A percentile compares a stretch with the other conserved stretches of the same genome.
Evolutionary conservation across 352 stramenopile genomes (phyloP).

Genomic region (Phytophthora capsici): DNA sequence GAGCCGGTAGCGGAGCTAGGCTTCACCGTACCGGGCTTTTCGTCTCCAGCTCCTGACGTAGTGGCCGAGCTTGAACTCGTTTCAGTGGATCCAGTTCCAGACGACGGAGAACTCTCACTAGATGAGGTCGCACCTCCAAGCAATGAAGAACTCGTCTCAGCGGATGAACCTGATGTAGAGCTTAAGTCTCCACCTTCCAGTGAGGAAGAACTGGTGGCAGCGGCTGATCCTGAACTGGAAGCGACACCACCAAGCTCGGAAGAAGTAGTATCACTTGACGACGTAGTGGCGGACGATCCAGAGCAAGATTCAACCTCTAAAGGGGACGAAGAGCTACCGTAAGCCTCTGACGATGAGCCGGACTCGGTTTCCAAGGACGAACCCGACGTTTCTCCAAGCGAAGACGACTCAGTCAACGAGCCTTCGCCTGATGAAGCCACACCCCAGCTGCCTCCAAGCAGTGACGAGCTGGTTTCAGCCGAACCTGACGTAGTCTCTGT

Average conservation of each 20-base stretch:
- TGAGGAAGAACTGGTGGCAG: not conserved
- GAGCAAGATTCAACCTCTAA: conserved; percentile 14
- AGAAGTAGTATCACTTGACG: conserved; percentile 3
- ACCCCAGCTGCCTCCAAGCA: conserved; percentile 10
- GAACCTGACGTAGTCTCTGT: conserved; percentile 12
- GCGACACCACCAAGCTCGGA: conserved; percentile 8
- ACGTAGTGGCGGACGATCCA: conserved; percentile 8
- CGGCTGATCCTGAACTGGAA: conserved; percentile 2
- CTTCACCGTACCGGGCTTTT: conserved; percentile 36
- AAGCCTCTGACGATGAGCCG: conserved; percentile 5
- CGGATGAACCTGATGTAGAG: conserved; percentile 3
- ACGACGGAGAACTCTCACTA: conserved; percentile 8
- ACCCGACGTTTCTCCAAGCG: not conserved
- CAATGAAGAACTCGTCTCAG: not conserved
- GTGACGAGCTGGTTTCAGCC: conserved; percentile 11
- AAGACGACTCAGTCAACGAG: conserved; percentile 14
- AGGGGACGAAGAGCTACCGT: not conserved
- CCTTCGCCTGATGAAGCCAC: conserved; percentile 11
- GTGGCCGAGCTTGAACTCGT: conserved; percentile 15
- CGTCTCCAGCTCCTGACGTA: conserved; percentile 6
- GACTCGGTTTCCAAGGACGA: not conserved
- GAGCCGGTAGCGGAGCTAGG: conserved; percentile 41
- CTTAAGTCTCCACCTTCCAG: not conserved
- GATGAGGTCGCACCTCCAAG: not conserved
- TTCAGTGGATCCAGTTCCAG: conserved; percentile 13